Conservation (phyloP, 331 rosid species). For the Spiraea crenata region DNA sequence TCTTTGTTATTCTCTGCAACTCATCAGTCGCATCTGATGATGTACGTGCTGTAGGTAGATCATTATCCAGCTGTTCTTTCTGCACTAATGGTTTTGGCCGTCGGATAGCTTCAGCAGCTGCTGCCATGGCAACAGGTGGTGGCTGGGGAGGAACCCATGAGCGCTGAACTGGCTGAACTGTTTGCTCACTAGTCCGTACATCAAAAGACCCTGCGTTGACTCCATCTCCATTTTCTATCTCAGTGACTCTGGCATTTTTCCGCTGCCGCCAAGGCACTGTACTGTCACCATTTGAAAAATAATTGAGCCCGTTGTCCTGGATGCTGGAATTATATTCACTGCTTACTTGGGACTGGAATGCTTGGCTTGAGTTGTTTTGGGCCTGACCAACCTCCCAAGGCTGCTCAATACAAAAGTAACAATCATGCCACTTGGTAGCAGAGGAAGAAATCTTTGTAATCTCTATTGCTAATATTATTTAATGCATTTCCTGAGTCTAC, state of each 20-base stretch:
- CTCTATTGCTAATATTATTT: constrained; percentile 8
- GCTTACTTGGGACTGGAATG: constrained; percentile 49
- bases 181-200: constrained; percentile 42
- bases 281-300: constrained; percentile 45
- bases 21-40: constrained; percentile 55
- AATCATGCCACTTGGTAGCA: constrained; percentile 24
- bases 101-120: constrained; percentile 91
- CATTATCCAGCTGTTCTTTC: constrained; percentile 50
- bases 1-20: constrained; percentile 37
- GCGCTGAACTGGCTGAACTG: constrained; percentile 41
- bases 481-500: neutral
- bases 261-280: constrained; percentile 72
- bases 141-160: constrained; percentile 97
- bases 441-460: constrained; percentile 2
- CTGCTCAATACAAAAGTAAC: constrained; percentile 42
- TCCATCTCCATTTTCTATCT: constrained; percentile 50
- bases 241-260: constrained; percentile 58
- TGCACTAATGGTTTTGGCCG: constrained; percentile 64
- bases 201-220: constrained; percentile 36
- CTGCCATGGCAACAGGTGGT: constrained; percentile 79
- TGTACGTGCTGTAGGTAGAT: constrained; percentile 35
- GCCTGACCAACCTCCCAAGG: constrained; percentile 81
- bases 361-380: constrained; percentile 47
- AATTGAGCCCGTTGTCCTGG: constrained; percentile 40
- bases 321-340: constrained; percentile 35